Evolutionary conservation across 257 asterid genomes (phyloP), one percentile per base, ranked within the genome.

Genomic region (Solanum ossicruentum): DNA sequence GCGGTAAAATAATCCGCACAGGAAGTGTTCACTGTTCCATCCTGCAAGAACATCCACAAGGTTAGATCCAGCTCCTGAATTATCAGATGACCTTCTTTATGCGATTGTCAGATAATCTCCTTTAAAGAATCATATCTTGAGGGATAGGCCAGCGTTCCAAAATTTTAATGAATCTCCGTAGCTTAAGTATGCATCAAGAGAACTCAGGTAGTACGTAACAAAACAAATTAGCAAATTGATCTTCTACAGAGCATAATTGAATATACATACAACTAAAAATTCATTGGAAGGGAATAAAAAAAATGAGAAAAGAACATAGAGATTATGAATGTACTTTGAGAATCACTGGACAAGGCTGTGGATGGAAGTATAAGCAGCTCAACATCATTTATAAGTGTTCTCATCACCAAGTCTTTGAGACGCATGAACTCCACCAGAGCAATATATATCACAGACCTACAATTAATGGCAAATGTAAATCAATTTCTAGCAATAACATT

Each of bases 341-440:
- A 86, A 87, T 92, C 88, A 45, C 39, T 54, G 15, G 83, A 85
- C 85, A 95, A 85, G 82, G 87, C 86, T 78, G 88, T 88, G 66
- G 99, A 95, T 83, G 94, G 61, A 82, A 94, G 89, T 57, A 95
- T 88, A 85, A 95, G 84, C 87, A 94, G 90, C 89, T 94, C 97
- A 17, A 89, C 84, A 55, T 89, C 94, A 28, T 85, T 91, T 32
- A 89, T 92, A 80, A 82, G 89, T 54, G 32, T 81, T 86, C 92
- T 89, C 92, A 95, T 70, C 21, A 91, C 93, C 86, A 86, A 52
- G 84, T 91, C 90, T n/a, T 78, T 60, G 51, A 10, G 23, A 57
- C 66, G 71, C 57, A 94, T 79, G 55, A 66, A 83, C 85, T 94
- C 93, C 87, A 92, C 85, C 82, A 93, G 86, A 67, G 75, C 63